phyloP scores from a whole-genome alignment of 768 basidiomycete species.

The Suillus tomentosus region DNA sequence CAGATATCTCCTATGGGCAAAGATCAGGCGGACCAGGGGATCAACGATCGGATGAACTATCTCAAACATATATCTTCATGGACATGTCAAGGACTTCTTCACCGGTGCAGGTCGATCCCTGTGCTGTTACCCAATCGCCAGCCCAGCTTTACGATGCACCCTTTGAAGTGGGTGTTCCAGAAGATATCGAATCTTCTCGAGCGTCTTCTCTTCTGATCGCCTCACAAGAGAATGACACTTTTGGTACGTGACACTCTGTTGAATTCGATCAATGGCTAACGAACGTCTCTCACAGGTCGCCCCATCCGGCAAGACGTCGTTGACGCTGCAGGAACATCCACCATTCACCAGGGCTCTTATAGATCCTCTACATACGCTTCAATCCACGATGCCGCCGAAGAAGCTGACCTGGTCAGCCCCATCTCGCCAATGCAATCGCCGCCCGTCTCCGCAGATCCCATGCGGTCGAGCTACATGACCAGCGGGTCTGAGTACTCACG shows the following conservation, averaged over 20 bases:
- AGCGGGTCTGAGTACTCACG: conserved; percentile 53
- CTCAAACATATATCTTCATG: conserved; percentile 20
- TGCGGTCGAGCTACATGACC: conserved; percentile 64
- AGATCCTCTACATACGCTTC: conserved; percentile 27
- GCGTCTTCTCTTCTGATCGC: conserved; percentile 24
- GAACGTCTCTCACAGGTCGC: conserved; percentile 19
- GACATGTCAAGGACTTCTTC: conserved; percentile 21
- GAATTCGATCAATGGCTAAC: background rate
- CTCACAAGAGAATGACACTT: conserved; percentile 31
- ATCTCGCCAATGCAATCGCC: conserved; percentile 22
- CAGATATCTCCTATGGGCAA: conserved; percentile 19
- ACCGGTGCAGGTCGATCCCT: conserved; percentile 14
- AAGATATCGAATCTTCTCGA: conserved; percentile 29
- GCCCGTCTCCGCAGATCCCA: conserved; percentile 31
- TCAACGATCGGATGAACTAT: conserved; percentile 17
- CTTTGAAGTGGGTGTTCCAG: conserved; percentile 18
- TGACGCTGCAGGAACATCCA: conserved; percentile 20
- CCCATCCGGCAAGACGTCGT: conserved; percentile 25
- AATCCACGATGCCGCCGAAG: conserved; percentile 19
- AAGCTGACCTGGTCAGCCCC: conserved; percentile 15
- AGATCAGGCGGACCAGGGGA: conserved; percentile 14
- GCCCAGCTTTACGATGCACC: conserved; percentile 11
- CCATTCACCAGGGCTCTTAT: conserved; percentile 13
- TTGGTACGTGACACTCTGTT: conserved; percentile 20
- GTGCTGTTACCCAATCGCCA: conserved; percentile 14